These are phyloP conservation scores for Nemania sp. DNA, from an alignment of 2,329 filamentous ascomycete genomes.

Conservation along the genomic window DNA sequence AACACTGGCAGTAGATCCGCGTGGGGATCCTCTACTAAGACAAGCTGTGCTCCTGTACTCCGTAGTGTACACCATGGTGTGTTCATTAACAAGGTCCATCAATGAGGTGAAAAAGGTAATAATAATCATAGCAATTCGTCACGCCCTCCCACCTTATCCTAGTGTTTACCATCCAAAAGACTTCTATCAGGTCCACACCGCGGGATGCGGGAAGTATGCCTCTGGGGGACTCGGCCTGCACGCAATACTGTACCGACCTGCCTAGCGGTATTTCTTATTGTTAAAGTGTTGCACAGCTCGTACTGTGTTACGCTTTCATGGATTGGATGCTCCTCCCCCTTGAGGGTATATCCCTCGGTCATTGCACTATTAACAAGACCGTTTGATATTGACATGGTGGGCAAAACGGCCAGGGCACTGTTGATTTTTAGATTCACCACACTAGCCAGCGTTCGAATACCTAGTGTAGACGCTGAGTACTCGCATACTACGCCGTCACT, in stretches of 20 bases:
- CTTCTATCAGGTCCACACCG: conserved; percentile 34
- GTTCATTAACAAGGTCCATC: neutral
- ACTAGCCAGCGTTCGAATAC: neutral
- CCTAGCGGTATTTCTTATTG: neutral
- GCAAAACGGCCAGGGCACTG: conserved; percentile 8
- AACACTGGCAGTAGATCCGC: conserved; percentile 4
- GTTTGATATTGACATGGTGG: conserved; percentile 9
- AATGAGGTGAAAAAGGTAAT: neutral
- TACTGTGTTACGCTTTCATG: conserved; percentile 13
- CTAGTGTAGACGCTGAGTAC: neutral
- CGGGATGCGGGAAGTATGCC: conserved; percentile 38
- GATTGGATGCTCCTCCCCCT: neutral
- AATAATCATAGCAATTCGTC: conserved; percentile 15
- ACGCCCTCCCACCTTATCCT: conserved; percentile 21
- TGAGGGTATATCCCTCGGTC: conserved; percentile 21
- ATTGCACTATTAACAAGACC: conserved; percentile 15
- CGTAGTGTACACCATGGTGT: neutral
- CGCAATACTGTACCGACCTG: conserved; percentile 23
- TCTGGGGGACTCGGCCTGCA: conserved; percentile 22
- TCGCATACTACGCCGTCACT: conserved; percentile 3
- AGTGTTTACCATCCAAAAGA: conserved; percentile 24
- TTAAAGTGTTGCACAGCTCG: conserved; percentile 5
- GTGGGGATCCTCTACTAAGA: neutral
- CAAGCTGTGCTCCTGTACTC: neutral
- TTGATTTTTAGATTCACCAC: conserved; percentile 1